Evolutionary conservation across 2,329 filamentous ascomycete species (phyloP).

Genomic region (Domatiomyces globalis): DNA sequence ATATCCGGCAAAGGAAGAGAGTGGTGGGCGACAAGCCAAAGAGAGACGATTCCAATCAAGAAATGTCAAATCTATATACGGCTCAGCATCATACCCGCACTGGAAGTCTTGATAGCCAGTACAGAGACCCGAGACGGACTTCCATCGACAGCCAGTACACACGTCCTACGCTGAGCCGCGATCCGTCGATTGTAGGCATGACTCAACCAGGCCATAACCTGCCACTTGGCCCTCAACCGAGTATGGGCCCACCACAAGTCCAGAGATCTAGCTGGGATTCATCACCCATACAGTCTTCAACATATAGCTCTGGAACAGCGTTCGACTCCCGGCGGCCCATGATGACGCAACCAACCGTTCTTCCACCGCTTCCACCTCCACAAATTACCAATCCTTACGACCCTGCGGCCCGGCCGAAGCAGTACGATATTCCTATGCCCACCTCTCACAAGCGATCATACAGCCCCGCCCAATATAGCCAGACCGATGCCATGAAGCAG

Average conservation of each 20-base stretch:
- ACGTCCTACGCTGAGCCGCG: slow-evolving; percentile 6
- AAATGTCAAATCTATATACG: slow-evolving; percentile 5
- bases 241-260: background rate
- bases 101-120: slow-evolving; percentile 11
- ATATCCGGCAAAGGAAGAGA: slow-evolving; percentile 80
- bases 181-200: slow-evolving; percentile 6
- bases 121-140: slow-evolving; percentile 5
- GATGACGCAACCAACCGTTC: background rate
- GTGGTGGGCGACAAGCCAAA: slow-evolving; percentile 13
- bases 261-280: background rate
- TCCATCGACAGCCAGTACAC: slow-evolving; percentile 13
- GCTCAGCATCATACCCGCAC: slow-evolving; percentile 3
- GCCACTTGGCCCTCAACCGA: slow-evolving; percentile 3
- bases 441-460: slow-evolving; percentile 6
- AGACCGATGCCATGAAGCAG: slow-evolving; percentile 6
- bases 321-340: background rate
- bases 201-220: slow-evolving; percentile 6
- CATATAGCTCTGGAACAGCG: background rate
- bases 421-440: slow-evolving; percentile 5
- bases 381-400: slow-evolving; percentile 4
- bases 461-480: slow-evolving; percentile 3
- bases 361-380: slow-evolving; percentile 9
- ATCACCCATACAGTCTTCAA: background rate
- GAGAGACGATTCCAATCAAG: slow-evolving; percentile 6
- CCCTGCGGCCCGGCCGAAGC: background rate